These are phyloP conservation scores for Halophytophthora batemanensis DNA, from an alignment of 352 stramenopile genomes.

Conservation along the genomic window DNA sequence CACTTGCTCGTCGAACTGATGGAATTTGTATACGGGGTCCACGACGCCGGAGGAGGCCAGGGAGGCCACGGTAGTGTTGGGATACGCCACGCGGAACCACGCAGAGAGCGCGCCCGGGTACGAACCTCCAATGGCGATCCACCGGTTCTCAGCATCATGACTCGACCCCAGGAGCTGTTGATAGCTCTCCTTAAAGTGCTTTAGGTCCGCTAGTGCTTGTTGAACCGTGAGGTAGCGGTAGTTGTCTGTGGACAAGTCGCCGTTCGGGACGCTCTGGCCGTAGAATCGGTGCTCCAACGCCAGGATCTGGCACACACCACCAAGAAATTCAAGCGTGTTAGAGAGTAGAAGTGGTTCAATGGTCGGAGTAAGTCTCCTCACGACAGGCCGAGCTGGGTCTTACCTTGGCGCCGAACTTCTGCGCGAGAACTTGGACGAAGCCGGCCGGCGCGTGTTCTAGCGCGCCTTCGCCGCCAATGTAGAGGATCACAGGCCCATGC, in stretches of 20 bases:
- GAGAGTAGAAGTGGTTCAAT: not conserved
- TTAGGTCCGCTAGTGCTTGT: constrained; percentile 84
- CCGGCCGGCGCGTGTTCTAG: constrained; percentile 55
- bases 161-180: constrained; percentile 27
- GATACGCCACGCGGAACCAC: constrained; percentile 83
- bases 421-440: constrained; percentile 68
- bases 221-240: constrained; percentile 79
- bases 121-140: constrained; percentile 77
- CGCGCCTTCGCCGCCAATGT: constrained; percentile 80
- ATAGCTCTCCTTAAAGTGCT: constrained; percentile 77
- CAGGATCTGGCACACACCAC: constrained; percentile 40
- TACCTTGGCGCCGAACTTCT: constrained; percentile 78
- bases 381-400: too few relatives aligned
- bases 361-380: too few relatives aligned
- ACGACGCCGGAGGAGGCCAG: constrained; percentile 81
- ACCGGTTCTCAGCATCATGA: constrained; percentile 32
- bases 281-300: constrained; percentile 89
- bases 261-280: constrained; percentile 78
- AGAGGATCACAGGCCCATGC: constrained; percentile 72
- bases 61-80: constrained; percentile 66
- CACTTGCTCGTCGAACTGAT: constrained; percentile 81
- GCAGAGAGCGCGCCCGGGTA: constrained; percentile 79
- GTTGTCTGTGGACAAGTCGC: constrained; percentile 67
- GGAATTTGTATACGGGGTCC: constrained; percentile 73
- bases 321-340: not conserved